These are phyloP conservation scores for Solanum peruvianum DNA, from an alignment of 257 asterid genomes.

Conservation along the genomic window DNA sequence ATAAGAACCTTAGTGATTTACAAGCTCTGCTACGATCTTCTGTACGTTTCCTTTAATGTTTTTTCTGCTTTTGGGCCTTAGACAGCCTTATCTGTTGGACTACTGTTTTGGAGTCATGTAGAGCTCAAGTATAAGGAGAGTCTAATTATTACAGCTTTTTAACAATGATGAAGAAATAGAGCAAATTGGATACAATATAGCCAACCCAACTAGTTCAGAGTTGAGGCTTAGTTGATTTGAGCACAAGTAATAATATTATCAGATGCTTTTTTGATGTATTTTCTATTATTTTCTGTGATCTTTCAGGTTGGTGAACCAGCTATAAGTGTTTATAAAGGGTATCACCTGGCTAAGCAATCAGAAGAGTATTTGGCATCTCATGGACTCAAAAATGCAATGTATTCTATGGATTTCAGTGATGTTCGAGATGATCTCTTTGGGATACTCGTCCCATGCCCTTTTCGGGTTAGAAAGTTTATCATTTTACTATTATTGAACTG, in stretches of 20 bases:
- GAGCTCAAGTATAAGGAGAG: not conserved
- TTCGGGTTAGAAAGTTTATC: constrained; percentile 47
- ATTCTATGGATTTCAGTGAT: constrained; percentile 38
- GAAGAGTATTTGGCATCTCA: constrained; percentile 65
- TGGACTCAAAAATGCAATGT: constrained; percentile 70
- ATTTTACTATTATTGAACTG: not conserved
- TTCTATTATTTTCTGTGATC: not conserved
- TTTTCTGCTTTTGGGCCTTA: not conserved
- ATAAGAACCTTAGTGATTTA: constrained; percentile 80
- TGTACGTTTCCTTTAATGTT: constrained; percentile 21
- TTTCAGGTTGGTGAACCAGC: constrained; percentile 57
- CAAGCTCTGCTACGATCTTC: constrained; percentile 63
- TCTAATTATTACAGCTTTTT: not conserved
- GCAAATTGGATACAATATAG: not conserved
- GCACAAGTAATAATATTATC: not conserved
- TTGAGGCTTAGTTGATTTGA: not conserved
- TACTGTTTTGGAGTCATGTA: not conserved
- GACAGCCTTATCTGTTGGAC: not conserved
- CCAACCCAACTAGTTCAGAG: not conserved
- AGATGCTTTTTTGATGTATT: not conserved
- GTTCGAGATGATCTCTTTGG: constrained; percentile 80
- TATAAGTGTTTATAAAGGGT: constrained; percentile 68
- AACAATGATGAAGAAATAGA: not conserved
- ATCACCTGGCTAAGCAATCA: constrained; percentile 58
- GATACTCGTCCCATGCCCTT: constrained; percentile 55